Evolutionary conservation across 306 rosid genomes (phyloP).

Genomic region (Lathyrus oleraceus): DNA sequence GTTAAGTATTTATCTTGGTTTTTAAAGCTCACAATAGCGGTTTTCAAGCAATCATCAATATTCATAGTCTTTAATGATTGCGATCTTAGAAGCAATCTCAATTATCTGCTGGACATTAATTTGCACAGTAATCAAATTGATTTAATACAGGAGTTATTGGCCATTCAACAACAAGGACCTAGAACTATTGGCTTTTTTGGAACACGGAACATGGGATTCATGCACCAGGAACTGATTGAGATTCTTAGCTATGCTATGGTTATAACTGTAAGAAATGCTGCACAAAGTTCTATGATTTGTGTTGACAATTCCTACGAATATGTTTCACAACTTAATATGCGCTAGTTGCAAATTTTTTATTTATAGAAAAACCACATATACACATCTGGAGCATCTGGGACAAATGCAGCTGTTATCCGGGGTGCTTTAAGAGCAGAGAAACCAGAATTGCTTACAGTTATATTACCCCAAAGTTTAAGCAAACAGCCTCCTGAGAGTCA

Average conservation of each 20-base stretch:
- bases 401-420: conserved; percentile 99
- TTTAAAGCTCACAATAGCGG: too few relatives aligned
- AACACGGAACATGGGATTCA: conserved; percentile 98
- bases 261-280: conserved; percentile 79
- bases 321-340: conserved; percentile 27
- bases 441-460: conserved; percentile 96
- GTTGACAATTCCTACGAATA: not conserved
- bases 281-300: conserved; percentile 23
- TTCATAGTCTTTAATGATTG: conserved; percentile 14
- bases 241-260: conserved; percentile 99
- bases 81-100: not conserved
- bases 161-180: conserved; percentile 99
- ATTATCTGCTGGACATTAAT: conserved; percentile 10
- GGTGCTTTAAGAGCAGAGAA: conserved; percentile 99
- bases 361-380: conserved; percentile 90
- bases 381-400: conserved; percentile 99
- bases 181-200: conserved; percentile 97
- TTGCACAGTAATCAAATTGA: conserved; percentile 9
- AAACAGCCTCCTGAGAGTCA: conserved; percentile 99
- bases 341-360: conserved; percentile 33
- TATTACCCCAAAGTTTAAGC: conserved; percentile 93
- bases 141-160: conserved; percentile 78
- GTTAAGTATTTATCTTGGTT: too few relatives aligned
- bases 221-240: conserved; percentile 98
- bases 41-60: conserved; percentile 1